A percentile compares a stretch with the other conserved stretches of the same genome.
phyloP scores from a whole-genome alignment of 345 rosid species.

The Ceriops zippeliana region DNA sequence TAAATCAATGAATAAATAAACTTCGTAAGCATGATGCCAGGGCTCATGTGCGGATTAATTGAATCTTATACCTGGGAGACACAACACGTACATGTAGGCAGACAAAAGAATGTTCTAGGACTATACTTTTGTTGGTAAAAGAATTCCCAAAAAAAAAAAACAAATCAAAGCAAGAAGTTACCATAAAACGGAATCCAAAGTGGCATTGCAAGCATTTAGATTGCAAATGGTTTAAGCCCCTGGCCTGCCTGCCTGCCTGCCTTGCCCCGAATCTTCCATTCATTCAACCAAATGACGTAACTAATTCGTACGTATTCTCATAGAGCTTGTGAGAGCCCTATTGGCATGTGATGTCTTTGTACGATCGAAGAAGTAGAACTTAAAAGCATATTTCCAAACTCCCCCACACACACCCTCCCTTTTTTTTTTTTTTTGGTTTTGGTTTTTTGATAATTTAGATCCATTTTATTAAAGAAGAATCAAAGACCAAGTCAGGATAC shows the following conservation, averaged over 20 bases:
- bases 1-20: too few species aligned
- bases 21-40: too few species aligned
- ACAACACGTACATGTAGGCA: not conserved
- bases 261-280: not conserved
- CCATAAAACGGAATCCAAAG: constrained; percentile 26
- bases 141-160: constrained; percentile 1
- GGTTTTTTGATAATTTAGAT: too few species aligned
- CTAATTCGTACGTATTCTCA: too few species aligned
- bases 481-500: too few species aligned
- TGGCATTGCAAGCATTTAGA: not conserved
- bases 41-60: too few species aligned
- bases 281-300: not conserved
- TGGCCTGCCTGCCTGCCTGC: not conserved
- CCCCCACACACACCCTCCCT: rapidly evolving
- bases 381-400: not conserved
- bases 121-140: constrained; percentile 18
- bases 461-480: too few species aligned
- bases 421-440: too few species aligned
- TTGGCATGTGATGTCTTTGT: too few species aligned
- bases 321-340: too few species aligned
- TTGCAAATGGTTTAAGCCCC: constrained; percentile 1
- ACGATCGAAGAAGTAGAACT: not conserved
- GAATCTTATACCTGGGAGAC: not conserved
- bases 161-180: not conserved
- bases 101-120: constrained; percentile 34